phyloP scores from a whole-genome alignment of 495 filamentous ascomycete species.

The Hyaloscypha bicolor region DNA sequence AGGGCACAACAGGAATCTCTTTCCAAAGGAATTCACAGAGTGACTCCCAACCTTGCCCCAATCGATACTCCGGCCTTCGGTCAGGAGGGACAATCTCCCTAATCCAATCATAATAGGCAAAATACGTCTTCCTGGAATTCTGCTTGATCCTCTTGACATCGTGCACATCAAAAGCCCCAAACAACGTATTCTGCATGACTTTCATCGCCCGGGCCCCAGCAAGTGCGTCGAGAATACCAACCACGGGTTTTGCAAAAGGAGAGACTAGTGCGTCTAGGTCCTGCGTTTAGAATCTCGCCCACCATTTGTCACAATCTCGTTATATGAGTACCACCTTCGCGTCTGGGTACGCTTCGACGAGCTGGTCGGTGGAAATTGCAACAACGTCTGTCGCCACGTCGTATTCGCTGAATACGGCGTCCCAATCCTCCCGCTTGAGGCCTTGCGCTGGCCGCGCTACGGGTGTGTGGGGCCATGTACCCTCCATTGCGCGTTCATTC shows the following conservation, averaged over 20 bases:
- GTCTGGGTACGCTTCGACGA: conserved; percentile 49
- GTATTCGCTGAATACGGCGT: conserved; percentile 45
- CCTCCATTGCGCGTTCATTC: conserved; percentile 4
- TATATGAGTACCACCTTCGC: conserved; percentile 48
- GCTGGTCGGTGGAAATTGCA: conserved; percentile 39
- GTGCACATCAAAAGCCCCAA: conserved; percentile 17
- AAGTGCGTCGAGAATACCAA: conserved; percentile 15
- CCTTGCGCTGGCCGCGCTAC: not conserved
- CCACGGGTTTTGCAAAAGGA: not conserved
- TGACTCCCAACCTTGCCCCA: conserved; percentile 35
- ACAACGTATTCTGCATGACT: conserved; percentile 19
- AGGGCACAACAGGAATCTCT: conserved; percentile 28
- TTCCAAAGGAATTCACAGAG: conserved; percentile 34
- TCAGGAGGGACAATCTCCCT: conserved; percentile 24
- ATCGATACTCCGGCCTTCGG: conserved; percentile 22
- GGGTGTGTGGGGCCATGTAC: not conserved
- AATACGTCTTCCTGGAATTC: conserved; percentile 24
- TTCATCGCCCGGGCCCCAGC: conserved; percentile 4
- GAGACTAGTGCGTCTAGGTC: not conserved
- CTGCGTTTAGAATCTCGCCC: conserved; percentile 12
- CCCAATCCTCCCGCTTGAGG: conserved; percentile 28
- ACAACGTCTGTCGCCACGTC: conserved; percentile 45
- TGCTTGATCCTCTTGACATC: conserved; percentile 2
- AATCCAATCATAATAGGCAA: conserved; percentile 27
- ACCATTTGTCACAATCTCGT: conserved; percentile 44